phyloP scores from a whole-genome alignment of 345 rosid species.

The Stellera chamaejasme region DNA sequence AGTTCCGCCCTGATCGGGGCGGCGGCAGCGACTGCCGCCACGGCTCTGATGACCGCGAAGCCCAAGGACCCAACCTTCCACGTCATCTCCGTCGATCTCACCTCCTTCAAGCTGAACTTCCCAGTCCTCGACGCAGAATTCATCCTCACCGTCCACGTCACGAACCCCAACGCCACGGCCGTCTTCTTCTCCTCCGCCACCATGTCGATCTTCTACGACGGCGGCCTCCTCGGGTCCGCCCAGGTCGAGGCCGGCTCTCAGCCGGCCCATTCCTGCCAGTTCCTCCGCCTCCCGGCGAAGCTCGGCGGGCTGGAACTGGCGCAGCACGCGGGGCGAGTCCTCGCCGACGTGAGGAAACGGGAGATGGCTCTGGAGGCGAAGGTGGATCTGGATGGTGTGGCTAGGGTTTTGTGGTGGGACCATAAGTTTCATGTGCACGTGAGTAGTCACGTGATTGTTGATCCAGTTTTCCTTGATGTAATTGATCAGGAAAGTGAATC shows the following conservation, averaged over 20 bases:
- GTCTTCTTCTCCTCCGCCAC: constrained; percentile 62
- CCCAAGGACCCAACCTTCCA: constrained; percentile 92
- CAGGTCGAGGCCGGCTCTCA: constrained; percentile 63
- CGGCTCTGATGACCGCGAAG: constrained; percentile 36
- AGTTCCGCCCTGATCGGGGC: constrained; percentile 65
- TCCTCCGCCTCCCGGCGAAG: constrained; percentile 56
- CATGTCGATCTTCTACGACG: constrained; percentile 91
- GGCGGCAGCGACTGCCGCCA: constrained; percentile 43
- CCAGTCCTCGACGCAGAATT: constrained; percentile 72
- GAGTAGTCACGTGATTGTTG: constrained; percentile 76
- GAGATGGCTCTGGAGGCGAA: constrained; percentile 75
- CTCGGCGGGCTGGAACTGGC: constrained; percentile 75
- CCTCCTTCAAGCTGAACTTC: constrained; percentile 68
- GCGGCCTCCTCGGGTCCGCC: constrained; percentile 63
- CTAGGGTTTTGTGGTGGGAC: constrained; percentile 80
- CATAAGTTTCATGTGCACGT: constrained; percentile 71
- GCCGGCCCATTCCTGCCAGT: constrained; percentile 55
- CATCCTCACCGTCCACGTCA: constrained; percentile 71
- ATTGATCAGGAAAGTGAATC: constrained; percentile 72
- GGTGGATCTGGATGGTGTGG: constrained; percentile 64
- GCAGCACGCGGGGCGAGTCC: constrained; percentile 58
- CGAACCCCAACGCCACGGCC: constrained; percentile 68
- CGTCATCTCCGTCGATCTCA: constrained; percentile 60
- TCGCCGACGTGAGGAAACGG: constrained; percentile 59
- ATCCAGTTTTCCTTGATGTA: constrained; percentile 74